Evolutionary conservation across 75 land plant species (phyloP).

Genomic region (Isoetes taiwanensis): DNA sequence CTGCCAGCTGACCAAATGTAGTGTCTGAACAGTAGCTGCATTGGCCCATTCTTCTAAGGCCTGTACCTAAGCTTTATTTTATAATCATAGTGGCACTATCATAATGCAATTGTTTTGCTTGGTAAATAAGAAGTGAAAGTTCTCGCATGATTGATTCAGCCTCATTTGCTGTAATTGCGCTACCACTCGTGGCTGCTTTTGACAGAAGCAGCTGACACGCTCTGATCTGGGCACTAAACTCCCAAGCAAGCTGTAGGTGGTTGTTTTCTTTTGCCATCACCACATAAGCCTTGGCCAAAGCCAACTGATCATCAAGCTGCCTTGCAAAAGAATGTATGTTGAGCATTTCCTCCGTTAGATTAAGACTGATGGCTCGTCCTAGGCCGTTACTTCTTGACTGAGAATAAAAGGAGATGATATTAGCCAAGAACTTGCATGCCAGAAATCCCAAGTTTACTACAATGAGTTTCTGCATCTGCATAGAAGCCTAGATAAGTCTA

Average conservation of each 20-base stretch:
- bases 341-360: neutral
- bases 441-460: no score
- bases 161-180: neutral
- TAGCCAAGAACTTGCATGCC: no score
- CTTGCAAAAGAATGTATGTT: neutral
- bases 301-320: slow-evolving; percentile 7
- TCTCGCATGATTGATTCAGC: neutral
- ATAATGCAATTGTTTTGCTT: neutral
- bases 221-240: neutral
- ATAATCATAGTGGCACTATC: slow-evolving; percentile 1
- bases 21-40: neutral
- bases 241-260: slow-evolving; percentile 2
- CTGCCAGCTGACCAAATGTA: slow-evolving; percentile 1
- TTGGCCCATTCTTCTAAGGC: neutral
- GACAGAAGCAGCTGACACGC: neutral
- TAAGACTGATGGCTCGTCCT: no score
- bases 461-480: no score
- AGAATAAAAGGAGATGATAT: no score
- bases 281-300: slow-evolving; percentile 1
- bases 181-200: neutral
- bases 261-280: slow-evolving; percentile 2
- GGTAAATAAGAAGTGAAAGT: neutral
- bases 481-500: no score
- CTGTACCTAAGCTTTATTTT: slow-evolving; percentile 18
- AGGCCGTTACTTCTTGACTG: no score